Evolutionary conservation across 805 yeast genomes (phyloP).

Genomic region (Blastobotrys terrestris): DNA sequence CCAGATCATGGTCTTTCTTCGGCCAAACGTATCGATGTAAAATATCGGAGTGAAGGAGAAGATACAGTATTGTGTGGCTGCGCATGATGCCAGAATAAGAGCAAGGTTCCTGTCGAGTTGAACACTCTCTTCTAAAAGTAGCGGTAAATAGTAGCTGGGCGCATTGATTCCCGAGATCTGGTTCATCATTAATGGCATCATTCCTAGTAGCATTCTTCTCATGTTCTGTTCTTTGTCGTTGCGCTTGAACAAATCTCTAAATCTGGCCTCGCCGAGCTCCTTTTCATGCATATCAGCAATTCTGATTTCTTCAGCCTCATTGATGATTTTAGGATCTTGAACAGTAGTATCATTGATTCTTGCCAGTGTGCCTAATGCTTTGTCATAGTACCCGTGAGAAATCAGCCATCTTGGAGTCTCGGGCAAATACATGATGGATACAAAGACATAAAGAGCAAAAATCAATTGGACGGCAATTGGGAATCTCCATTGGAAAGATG

Average conservation of each 20-base stretch:
- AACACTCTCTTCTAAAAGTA: constrained; percentile 10
- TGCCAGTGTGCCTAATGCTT: constrained; percentile 42
- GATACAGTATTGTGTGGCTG: constrained; percentile 51
- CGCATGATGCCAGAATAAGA: constrained; percentile 22
- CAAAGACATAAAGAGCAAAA: constrained; percentile 37
- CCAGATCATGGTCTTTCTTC: constrained; percentile 55
- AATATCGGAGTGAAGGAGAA: constrained; percentile 47
- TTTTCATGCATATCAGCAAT: constrained; percentile 13
- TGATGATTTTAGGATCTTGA: constrained; percentile 29
- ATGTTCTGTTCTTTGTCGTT: constrained; percentile 12
- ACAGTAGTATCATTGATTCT: constrained; percentile 31
- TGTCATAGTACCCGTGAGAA: constrained; percentile 49
- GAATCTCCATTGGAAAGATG: constrained; percentile 18
- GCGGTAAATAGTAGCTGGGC: constrained; percentile 12
- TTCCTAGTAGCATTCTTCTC: constrained; percentile 11
- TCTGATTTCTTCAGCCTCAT: constrained; percentile 33
- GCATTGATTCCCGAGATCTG: constrained; percentile 16
- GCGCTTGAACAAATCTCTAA: background rate
- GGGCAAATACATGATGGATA: constrained; percentile 49
- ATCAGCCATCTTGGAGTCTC: constrained; percentile 83
- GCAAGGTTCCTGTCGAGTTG: constrained; percentile 21
- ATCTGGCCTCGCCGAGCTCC: background rate
- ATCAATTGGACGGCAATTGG: constrained; percentile 21
- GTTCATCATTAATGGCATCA: constrained; percentile 11
- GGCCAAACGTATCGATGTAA: constrained; percentile 43